Conservation (phyloP, 2,329 filamentous ascomycete genomes). For the Paecilomyces dactylethromorphus region DNA sequence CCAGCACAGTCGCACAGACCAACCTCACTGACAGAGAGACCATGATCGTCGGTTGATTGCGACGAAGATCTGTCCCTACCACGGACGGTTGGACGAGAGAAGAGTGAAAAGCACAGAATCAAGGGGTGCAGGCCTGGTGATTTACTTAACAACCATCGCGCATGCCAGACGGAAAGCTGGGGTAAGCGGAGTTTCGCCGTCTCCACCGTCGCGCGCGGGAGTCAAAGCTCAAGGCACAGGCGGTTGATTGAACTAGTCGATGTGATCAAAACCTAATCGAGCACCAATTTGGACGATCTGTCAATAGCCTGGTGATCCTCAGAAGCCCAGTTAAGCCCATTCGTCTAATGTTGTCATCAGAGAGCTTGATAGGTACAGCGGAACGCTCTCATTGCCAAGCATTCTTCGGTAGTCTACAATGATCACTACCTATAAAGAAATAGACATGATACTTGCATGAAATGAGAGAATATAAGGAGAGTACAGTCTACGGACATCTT, state of each 20-base stretch:
- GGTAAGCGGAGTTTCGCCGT: not conserved
- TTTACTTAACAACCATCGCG: not conserved
- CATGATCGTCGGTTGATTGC: conserved; percentile 1
- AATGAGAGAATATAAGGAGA: too few relatives aligned
- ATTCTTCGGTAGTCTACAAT: too few relatives aligned
- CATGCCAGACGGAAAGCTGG: not conserved
- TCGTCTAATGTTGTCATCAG: not conserved
- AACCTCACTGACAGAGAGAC: conserved; percentile 6
- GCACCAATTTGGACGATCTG: not conserved
- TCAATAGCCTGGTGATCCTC: not conserved
- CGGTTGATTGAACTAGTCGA: not conserved
- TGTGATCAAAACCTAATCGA: not conserved
- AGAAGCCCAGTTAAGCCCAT: not conserved
- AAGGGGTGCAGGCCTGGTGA: not conserved
- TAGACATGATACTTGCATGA: too few relatives aligned
- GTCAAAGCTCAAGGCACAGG: not conserved
- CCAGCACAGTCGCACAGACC: conserved; percentile 7
- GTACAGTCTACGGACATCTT: too few relatives aligned
- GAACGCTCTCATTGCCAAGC: too few relatives aligned
- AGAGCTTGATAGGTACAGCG: not conserved
- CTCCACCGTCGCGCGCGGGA: not conserved
- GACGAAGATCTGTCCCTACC: not conserved
- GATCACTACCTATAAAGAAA: too few relatives aligned
- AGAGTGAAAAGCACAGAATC: not conserved
- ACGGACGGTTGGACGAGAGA: not conserved